A percentile compares a stretch with the other conserved stretches of the same genome.
Evolutionary conservation across 495 filamentous ascomycete species (phyloP).

Genomic region (Hypoxylon trugodes): DNA sequence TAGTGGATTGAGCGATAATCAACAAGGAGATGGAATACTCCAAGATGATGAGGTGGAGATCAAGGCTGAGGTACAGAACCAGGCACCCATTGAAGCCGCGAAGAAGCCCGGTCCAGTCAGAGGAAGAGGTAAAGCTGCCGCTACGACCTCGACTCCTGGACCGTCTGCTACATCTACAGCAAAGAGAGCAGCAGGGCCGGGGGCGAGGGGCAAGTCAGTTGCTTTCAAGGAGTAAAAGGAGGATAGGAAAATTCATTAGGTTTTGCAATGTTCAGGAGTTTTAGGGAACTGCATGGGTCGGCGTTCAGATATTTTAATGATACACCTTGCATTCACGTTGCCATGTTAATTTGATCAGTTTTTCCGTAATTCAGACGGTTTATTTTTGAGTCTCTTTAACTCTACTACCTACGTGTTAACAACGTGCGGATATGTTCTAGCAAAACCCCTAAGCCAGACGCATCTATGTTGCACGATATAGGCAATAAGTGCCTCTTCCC

Average conservation of each 20-base stretch:
- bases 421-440: background rate
- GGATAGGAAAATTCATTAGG: slow-evolving; percentile 7
- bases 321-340: background rate
- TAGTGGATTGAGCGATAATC: slow-evolving; percentile 42
- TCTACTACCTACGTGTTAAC: background rate
- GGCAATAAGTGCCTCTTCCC: background rate
- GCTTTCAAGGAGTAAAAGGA: slow-evolving; percentile 33
- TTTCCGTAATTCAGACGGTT: slow-evolving; percentile 7
- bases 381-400: background rate
- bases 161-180: slow-evolving; percentile 10
- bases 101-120: slow-evolving; percentile 2
- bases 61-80: slow-evolving; percentile 37
- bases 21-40: slow-evolving; percentile 15
- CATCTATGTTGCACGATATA: background rate
- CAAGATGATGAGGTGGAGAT: slow-evolving; percentile 40
- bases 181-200: slow-evolving; percentile 9
- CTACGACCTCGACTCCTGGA: slow-evolving; percentile 21
- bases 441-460: background rate
- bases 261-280: background rate
- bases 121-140: slow-evolving; percentile 22
- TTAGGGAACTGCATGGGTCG: slow-evolving; percentile 34
- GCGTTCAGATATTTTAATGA: slow-evolving; percentile 29
- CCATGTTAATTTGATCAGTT: background rate
- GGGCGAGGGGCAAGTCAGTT: slow-evolving; percentile 40
- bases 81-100: background rate